These are phyloP conservation scores for Trametes punicea DNA, from an alignment of 768 basidiomycete species.

Conservation along the genomic window DNA sequence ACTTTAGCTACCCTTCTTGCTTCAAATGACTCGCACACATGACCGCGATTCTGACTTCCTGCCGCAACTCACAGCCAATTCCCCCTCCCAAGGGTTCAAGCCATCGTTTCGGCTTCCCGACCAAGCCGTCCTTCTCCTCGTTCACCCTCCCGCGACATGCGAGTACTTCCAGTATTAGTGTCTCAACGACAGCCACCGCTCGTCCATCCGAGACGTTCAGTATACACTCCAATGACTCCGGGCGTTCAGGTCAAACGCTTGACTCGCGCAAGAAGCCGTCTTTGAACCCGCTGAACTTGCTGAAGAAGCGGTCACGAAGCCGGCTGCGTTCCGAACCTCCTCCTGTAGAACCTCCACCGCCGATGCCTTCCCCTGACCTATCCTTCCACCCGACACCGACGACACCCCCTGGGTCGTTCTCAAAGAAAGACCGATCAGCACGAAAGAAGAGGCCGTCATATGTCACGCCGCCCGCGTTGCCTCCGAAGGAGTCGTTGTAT, in stretches of 20 bases:
- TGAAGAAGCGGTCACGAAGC: conserved; percentile 39
- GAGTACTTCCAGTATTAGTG: conserved; percentile 25
- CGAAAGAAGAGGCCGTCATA: conserved; percentile 31
- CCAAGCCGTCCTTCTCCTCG: conserved; percentile 42
- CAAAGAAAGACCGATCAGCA: conserved; percentile 20
- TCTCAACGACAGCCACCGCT: conserved; percentile 21
- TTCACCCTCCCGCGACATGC: conserved; percentile 36
- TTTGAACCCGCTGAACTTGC: conserved; percentile 40
- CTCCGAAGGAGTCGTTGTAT: conserved; percentile 37
- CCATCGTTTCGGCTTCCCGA: conserved; percentile 35
- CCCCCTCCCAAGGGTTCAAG: conserved; percentile 40
- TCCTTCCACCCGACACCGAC: conserved; percentile 28
- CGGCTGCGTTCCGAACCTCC: conserved; percentile 37
- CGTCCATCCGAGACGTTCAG: conserved; percentile 22
- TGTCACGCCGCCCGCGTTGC: conserved; percentile 32
- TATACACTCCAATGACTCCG: conserved; percentile 23
- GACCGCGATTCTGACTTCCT: background rate
- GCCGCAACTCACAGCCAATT: conserved; percentile 34
- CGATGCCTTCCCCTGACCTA: conserved; percentile 23
- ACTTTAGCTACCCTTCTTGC: background rate
- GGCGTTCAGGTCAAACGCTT: conserved; percentile 27
- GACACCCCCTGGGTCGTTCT: conserved; percentile 11
- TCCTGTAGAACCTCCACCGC: conserved; percentile 33
- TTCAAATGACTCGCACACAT: background rate
- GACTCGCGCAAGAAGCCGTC: conserved; percentile 51